A percentile compares a stretch with the other conserved stretches of the same genome.
phyloP scores from a whole-genome alignment of 345 rosid genomes.

The Noccaea caerulescens region DNA sequence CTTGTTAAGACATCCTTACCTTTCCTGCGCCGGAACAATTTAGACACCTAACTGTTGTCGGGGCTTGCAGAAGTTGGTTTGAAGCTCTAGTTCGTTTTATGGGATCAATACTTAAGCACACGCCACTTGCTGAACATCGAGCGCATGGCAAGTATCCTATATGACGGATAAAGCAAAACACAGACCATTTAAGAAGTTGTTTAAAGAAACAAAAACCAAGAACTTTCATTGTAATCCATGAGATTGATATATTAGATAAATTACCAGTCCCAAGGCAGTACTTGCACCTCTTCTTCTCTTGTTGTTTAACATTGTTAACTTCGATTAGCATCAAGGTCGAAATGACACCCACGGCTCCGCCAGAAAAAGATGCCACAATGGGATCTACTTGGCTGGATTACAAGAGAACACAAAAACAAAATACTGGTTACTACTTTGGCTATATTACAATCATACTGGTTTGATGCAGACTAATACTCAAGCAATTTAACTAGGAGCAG shows the following conservation, averaged over 20 bases:
- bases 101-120: slow-evolving; percentile 65
- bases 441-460: slow-evolving; percentile 1
- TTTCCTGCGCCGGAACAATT: slow-evolving; percentile 96
- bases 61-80: slow-evolving; percentile 56
- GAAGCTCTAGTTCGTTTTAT: slow-evolving; percentile 54
- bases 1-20: slow-evolving; percentile 49
- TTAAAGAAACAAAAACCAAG: background rate
- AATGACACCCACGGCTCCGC: slow-evolving; percentile 96
- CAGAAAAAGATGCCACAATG: slow-evolving; percentile 93
- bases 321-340: slow-evolving; percentile 96
- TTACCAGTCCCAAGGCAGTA: slow-evolving; percentile 94
- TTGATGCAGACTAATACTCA: background rate
- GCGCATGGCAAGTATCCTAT: slow-evolving; percentile 96
- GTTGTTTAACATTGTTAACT: slow-evolving; percentile 85
- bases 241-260: background rate
- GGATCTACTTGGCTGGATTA: slow-evolving; percentile 92
- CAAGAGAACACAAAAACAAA: slow-evolving; percentile 1
- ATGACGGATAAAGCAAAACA: slow-evolving; percentile 10
- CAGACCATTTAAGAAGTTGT: slow-evolving; percentile 5
- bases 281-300: slow-evolving; percentile 94
- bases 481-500: slow-evolving; percentile 19
- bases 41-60: slow-evolving; percentile 67
- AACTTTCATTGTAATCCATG: slow-evolving; percentile 11
- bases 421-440: background rate
- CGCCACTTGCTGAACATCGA: slow-evolving; percentile 82